Conservation (phyloP, 1,139 yeast species). For the Saccharomyces hybrid region DNA sequence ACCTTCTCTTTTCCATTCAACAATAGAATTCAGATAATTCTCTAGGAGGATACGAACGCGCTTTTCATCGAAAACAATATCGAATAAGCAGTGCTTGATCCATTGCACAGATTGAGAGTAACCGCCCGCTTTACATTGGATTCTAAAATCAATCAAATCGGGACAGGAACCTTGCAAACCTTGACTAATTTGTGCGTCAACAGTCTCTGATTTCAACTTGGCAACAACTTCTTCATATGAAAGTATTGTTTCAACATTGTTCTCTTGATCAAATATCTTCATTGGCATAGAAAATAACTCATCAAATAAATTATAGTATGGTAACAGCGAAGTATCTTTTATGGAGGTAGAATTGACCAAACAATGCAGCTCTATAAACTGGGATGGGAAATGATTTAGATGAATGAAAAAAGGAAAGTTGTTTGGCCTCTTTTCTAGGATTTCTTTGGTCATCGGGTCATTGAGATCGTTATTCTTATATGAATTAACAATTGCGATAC, state of each 20-base stretch:
- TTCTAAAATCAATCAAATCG: constrained; percentile 55
- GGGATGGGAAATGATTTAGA: constrained; percentile 71
- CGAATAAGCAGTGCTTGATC: constrained; percentile 59
- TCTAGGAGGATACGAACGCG: constrained; percentile 68
- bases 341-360: constrained; percentile 58
- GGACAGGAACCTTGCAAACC: constrained; percentile 57
- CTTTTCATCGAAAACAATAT: constrained; percentile 61
- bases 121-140: constrained; percentile 55
- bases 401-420: constrained; percentile 66
- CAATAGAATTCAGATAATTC: constrained; percentile 63
- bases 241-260: constrained; percentile 43
- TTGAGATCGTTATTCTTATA: constrained; percentile 25
- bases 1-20: constrained; percentile 79
- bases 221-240: constrained; percentile 72
- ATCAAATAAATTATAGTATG: constrained; percentile 60
- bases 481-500: constrained; percentile 38
- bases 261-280: constrained; percentile 35
- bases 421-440: constrained; percentile 35
- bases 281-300: constrained; percentile 69
- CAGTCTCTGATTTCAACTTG: constrained; percentile 63
- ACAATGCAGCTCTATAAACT: constrained; percentile 67
- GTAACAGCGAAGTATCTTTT: constrained; percentile 45
- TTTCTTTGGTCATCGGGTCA: constrained; percentile 28
- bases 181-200: constrained; percentile 48
- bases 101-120: constrained; percentile 68